Conservation (phyloP, 805 yeast species). For the Metschnikowia aberdeeniae region DNA sequence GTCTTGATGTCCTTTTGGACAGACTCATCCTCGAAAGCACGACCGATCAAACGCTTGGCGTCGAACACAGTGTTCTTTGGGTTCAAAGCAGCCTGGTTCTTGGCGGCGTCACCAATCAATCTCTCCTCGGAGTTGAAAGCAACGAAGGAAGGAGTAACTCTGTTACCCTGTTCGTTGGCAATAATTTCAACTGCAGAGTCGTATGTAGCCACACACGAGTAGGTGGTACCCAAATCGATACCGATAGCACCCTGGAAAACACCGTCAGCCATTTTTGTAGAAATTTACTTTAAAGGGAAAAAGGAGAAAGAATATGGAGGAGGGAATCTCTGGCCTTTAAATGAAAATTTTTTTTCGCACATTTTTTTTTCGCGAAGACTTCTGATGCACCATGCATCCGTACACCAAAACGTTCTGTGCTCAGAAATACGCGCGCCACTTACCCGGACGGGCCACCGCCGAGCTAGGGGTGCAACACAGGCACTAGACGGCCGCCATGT, state of each 20-base stretch:
- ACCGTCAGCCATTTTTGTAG: constrained; percentile 29
- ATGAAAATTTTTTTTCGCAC: constrained; percentile 18
- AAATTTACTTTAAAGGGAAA: constrained; percentile 13
- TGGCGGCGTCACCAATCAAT: constrained; percentile 50
- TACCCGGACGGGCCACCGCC: constrained; percentile 2
- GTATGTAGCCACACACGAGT: constrained; percentile 49
- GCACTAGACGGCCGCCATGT: too few species aligned
- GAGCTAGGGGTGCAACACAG: too few species aligned
- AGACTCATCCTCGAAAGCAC: constrained; percentile 56
- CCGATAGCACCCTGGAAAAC: constrained; percentile 40
- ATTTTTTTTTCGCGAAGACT: constrained; percentile 9
- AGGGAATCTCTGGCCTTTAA: constrained; percentile 15
- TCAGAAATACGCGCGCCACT: constrained; percentile 2
- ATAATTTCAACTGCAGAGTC: constrained; percentile 48
- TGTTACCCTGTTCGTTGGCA: constrained; percentile 51
- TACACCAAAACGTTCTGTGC: neutral
- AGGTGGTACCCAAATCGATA: constrained; percentile 51
- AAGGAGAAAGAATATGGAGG: constrained; percentile 10
- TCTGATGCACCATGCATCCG: constrained; percentile 1
- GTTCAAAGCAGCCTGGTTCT: constrained; percentile 49
- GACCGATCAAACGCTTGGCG: constrained; percentile 54
- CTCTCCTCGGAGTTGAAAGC: constrained; percentile 47
- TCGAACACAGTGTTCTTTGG: constrained; percentile 48
- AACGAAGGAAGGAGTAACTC: constrained; percentile 49
- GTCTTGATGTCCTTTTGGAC: constrained; percentile 54